Evolutionary conservation across 148 eudicot species (phyloP), one percentile per base, ranked within the genome.

Genomic region (Silene latifolia): DNA sequence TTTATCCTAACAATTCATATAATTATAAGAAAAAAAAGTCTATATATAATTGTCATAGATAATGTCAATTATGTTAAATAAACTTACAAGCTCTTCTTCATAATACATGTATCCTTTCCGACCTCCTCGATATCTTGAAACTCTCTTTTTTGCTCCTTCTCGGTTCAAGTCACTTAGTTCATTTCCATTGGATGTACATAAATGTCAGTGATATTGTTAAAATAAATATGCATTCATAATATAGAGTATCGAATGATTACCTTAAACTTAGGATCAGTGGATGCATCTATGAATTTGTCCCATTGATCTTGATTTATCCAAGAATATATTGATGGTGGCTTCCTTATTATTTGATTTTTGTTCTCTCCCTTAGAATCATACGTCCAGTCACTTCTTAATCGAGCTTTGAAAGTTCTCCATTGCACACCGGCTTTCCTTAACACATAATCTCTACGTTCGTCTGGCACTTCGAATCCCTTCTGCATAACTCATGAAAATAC

Each of bases 71-170:
- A n/a, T n/a, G n/a, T n/a, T n/a, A n/a, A n/a, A n/a, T n/a, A n/a
- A n/a, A n/a, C n/a, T n/a, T n/a, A n/a, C n/a, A n/a, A n/a, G n/a
- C n/a, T n/a, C n/a, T n/a, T n/a, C n/a, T n/a, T n/a, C n/a, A n/a
- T 4, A 69, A 69, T 69, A 56, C 7, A 21, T 29, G 59, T 69
- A 69, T 14, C 72, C 72, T 69, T 46, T 23, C 46, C 72, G 72
- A 8, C 72, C 72, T 51, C 72, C 72, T 47, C 72, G 72, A 39
- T 69, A 69, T 18, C 11, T 69, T 23, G 72, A 20, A 7, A 57
- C 46, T 21, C 54, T 69, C 32, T 10, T 20, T 15, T 48, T 69
- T 21, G 32, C 58, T 25, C 59, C 21, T 48, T 25, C 59, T 19
- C 72, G 57, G 4, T 13, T 47, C 29, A 4, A 46, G 9, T 69